These are phyloP conservation scores for Spergularia azorica DNA, from an alignment of 179 eudicot genomes.

Conservation along the genomic window DNA sequence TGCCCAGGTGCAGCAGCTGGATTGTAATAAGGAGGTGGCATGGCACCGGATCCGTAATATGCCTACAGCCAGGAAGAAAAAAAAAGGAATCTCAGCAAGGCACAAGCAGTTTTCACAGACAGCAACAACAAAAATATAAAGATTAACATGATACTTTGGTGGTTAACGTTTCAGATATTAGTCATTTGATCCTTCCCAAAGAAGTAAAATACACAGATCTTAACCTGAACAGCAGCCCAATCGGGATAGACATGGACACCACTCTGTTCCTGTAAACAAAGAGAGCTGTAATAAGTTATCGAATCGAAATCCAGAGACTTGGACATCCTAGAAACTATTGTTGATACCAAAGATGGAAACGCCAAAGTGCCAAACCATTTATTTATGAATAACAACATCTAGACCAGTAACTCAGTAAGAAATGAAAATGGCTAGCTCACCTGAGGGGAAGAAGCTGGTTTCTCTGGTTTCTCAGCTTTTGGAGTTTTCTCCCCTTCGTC, in stretches of 20 bases:
- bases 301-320: background rate
- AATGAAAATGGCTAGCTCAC: constrained; percentile 21
- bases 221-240: constrained; percentile 96
- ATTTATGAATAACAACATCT: background rate
- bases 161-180: no score
- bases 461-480: constrained; percentile 28
- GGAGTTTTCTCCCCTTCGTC: constrained; percentile 42
- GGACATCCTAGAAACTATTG: background rate
- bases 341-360: background rate
- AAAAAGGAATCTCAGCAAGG: background rate
- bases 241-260: constrained; percentile 75
- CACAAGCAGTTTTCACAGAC: background rate
- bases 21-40: constrained; percentile 71
- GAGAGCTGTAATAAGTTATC: background rate
- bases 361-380: background rate
- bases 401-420: background rate
- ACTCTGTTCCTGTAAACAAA: constrained; percentile 55
- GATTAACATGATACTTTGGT: background rate
- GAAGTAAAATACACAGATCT: background rate
- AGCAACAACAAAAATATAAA: background rate
- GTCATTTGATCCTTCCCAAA: background rate
- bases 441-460: constrained; percentile 35
- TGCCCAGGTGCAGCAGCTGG: constrained; percentile 79
- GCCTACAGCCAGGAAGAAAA: constrained; percentile 51
- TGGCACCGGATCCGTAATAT: constrained; percentile 79